Evolutionary conservation across 2,329 filamentous ascomycete species (phyloP).

Genomic region (Onygenales sp.): DNA sequence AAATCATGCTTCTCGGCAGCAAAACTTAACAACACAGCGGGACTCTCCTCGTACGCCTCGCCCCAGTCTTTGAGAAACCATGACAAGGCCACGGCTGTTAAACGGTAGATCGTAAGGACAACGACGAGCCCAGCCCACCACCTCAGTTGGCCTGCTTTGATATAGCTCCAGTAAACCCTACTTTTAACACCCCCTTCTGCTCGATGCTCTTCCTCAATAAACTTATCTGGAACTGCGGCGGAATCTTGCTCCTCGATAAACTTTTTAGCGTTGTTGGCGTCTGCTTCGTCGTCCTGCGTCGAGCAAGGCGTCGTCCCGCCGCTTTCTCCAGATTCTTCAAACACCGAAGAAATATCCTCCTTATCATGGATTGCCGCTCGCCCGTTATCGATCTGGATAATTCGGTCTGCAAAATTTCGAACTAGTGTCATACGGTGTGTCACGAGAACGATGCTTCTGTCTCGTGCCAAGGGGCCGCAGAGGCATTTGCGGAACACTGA

Average conservation of each 20-base stretch:
- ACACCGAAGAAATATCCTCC: constrained; percentile 36
- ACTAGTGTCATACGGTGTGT: constrained; percentile 64
- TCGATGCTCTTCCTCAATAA: constrained; percentile 68
- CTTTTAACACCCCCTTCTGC: constrained; percentile 66
- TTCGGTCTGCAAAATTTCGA: constrained; percentile 60
- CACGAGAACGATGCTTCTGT: constrained; percentile 48
- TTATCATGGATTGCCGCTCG: constrained; percentile 42
- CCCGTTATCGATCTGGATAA: constrained; percentile 60
- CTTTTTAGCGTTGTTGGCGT: no score
- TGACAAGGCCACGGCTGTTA: constrained; percentile 55
- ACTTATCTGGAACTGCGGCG: constrained; percentile 58
- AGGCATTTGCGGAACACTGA: constrained; percentile 50
- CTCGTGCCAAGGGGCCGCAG: constrained; percentile 43
- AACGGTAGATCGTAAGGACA: constrained; percentile 54
- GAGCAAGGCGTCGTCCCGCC: constrained; percentile 10
- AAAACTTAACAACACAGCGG: constrained; percentile 4
- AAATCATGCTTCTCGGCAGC: not conserved
- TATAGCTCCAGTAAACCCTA: constrained; percentile 73
- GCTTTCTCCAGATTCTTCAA: constrained; percentile 26
- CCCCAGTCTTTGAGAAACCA: constrained; percentile 87
- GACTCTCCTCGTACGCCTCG: constrained; percentile 51
- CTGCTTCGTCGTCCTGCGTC: constrained; percentile 15
- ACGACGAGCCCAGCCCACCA: constrained; percentile 62
- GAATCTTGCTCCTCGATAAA: constrained; percentile 32
- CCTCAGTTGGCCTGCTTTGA: constrained; percentile 65